Conservation (phyloP, 495 filamentous ascomycete species). For the Chaetomidium leptoderma region DNA sequence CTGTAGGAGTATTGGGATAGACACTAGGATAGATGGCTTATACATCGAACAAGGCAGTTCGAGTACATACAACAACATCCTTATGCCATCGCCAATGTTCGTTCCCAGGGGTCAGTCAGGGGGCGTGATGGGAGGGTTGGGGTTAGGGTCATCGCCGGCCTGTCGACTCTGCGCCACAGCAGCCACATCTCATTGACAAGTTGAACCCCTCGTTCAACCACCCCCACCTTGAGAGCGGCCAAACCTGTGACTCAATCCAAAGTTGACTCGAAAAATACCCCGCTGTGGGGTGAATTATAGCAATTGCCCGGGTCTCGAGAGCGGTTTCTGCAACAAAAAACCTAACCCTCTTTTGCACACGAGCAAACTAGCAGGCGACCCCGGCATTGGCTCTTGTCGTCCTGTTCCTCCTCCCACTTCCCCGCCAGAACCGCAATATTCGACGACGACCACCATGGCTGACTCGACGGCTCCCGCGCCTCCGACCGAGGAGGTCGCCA, state of each 20-base stretch:
- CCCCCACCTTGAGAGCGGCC: neutral
- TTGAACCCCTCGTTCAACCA: too few species aligned
- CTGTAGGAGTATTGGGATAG: too few species aligned
- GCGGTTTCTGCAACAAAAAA: constrained; percentile 6
- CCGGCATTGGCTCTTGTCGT: neutral
- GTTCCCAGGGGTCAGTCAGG: too few species aligned
- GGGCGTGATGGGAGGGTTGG: too few species aligned
- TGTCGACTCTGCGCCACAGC: too few species aligned
- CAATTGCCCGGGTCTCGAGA: constrained; percentile 4
- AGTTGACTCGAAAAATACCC: constrained; percentile 16
- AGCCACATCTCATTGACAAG: too few species aligned
- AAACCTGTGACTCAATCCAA: neutral
- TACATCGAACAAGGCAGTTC: too few species aligned
- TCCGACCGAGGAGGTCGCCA: constrained; percentile 57
- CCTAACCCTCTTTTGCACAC: constrained; percentile 8
- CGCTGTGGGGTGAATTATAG: constrained; percentile 18
- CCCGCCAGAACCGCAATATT: neutral
- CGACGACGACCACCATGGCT: constrained; percentile 43
- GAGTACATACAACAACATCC: too few species aligned
- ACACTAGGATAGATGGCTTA: too few species aligned
- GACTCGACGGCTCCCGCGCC: constrained; percentile 44
- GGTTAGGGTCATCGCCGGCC: neutral
- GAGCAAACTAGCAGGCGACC: neutral
- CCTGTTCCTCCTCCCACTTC: neutral
- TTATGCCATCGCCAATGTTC: too few species aligned